Conservation (phyloP, 169 alveolate species). For the Cryptosporidium muris region DNA sequence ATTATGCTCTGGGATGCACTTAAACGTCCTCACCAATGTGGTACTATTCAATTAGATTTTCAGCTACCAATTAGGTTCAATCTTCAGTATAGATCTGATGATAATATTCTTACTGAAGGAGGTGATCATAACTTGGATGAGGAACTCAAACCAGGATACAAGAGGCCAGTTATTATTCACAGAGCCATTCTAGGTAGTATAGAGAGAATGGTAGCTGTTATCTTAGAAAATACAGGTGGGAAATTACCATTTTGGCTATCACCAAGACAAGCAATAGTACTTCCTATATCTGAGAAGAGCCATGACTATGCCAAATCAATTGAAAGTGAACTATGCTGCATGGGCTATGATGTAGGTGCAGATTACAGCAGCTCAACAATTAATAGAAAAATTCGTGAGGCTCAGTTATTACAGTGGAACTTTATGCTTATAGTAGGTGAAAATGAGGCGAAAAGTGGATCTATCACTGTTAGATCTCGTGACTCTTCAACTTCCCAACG, state of each 20-base stretch:
- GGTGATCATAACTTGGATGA: conserved; percentile 47
- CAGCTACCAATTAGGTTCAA: conserved; percentile 97
- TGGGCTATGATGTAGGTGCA: conserved; percentile 92
- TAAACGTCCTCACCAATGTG: conserved; percentile 98
- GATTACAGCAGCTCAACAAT: conserved; percentile 92
- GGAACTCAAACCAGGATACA: conserved; percentile 86
- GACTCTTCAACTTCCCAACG: conserved; percentile 81
- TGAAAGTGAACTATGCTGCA: conserved; percentile 77
- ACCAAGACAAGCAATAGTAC: conserved; percentile 95
- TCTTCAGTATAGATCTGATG: conserved; percentile 93
- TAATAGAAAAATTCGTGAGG: conserved; percentile 94
- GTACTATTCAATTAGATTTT: conserved; percentile 98
- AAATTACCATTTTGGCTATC: conserved; percentile 99
- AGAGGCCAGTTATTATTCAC: conserved; percentile 98
- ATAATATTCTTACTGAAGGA: conserved; percentile 63
- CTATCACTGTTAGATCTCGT: conserved; percentile 87
- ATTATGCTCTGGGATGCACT: conserved; percentile 94
- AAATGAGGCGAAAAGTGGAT: conserved; percentile 87
- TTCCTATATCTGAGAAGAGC: conserved; percentile 91
- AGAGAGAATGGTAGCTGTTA: conserved; percentile 95
- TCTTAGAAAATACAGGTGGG: conserved; percentile 97
- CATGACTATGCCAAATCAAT: conserved; percentile 89
- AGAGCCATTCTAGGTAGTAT: conserved; percentile 98
- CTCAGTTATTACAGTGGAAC: conserved; percentile 93
- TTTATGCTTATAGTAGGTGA: conserved; percentile 96